A percentile compares a stretch with the other conserved stretches of the same genome.
These are phyloP conservation scores for Geosmithia flava DNA, from an alignment of 2,329 filamentous ascomycete genomes.

Conservation along the genomic window DNA sequence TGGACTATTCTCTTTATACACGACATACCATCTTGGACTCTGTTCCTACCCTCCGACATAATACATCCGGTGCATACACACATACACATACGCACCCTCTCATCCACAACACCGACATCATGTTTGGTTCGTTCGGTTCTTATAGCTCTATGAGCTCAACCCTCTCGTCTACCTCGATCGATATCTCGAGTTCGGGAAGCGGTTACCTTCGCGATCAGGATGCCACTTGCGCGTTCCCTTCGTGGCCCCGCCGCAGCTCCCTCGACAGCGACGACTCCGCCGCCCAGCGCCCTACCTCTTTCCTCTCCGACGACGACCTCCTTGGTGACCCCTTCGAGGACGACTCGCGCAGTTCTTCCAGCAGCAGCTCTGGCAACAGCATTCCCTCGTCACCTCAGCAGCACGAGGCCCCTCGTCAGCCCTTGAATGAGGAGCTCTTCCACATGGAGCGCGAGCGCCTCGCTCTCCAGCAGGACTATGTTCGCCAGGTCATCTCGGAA, in stretches of 20 bases:
- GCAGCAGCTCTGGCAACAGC: slow-evolving; percentile 21
- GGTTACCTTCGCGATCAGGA: slow-evolving; percentile 21
- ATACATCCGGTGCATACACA: not conserved
- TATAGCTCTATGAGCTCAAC: slow-evolving; percentile 34
- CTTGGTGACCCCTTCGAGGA: slow-evolving; percentile 14
- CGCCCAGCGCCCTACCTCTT: slow-evolving; percentile 35
- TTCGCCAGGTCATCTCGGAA: slow-evolving; percentile 36
- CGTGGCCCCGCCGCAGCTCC: slow-evolving; percentile 43
- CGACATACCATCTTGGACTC: not conserved
- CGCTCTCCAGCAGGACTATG: slow-evolving; percentile 37
- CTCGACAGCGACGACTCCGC: slow-evolving; percentile 24
- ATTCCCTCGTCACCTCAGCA: slow-evolving; percentile 21
- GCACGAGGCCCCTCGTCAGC: slow-evolving; percentile 18
- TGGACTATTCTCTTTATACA: not conserved
- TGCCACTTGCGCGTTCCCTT: slow-evolving; percentile 41
- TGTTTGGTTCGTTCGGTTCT: slow-evolving; percentile 31
- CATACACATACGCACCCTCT: slow-evolving; percentile 3
- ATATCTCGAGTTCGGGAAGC: slow-evolving; percentile 20
- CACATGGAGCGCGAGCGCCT: slow-evolving; percentile 37
- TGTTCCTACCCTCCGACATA: not conserved
- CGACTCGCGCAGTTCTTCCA: slow-evolving; percentile 28
- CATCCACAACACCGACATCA: slow-evolving; percentile 12
- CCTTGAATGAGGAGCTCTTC: slow-evolving; percentile 33
- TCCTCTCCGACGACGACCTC: slow-evolving; percentile 48
- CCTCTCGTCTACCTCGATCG: slow-evolving; percentile 26